phyloP scores from a whole-genome alignment of 192 early-diverging fungal species.

The Coemansia guatemalensis region DNA sequence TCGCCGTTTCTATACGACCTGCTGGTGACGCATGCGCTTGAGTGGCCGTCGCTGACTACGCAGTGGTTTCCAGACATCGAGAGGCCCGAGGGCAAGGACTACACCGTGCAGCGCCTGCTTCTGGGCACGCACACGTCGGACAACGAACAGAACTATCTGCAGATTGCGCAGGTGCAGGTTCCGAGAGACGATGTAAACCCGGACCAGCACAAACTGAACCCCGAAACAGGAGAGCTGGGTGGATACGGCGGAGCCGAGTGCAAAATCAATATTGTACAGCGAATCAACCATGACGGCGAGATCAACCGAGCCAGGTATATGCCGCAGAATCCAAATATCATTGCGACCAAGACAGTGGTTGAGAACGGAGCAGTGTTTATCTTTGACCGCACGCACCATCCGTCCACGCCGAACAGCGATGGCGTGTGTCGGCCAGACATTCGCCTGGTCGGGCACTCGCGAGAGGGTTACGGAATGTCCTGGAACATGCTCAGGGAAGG shows the following conservation, averaged over 20 bases:
- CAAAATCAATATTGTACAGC: slow-evolving; percentile 85
- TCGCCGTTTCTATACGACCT: slow-evolving; percentile 98
- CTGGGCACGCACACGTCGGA: slow-evolving; percentile 97
- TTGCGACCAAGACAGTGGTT: slow-evolving; percentile 88
- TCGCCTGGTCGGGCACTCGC: slow-evolving; percentile 80
- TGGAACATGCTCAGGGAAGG: slow-evolving; percentile 86
- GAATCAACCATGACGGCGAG: slow-evolving; percentile 96
- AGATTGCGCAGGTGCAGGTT: slow-evolving; percentile 89
- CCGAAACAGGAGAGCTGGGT: slow-evolving; percentile 75
- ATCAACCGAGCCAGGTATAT: slow-evolving; percentile 98
- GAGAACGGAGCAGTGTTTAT: slow-evolving; percentile 88
- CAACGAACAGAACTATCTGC: slow-evolving; percentile 95
- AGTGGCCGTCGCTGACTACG: slow-evolving; percentile 96
- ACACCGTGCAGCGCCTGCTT: slow-evolving; percentile 84
- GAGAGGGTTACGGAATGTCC: slow-evolving; percentile 94
- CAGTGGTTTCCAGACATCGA: slow-evolving; percentile 98
- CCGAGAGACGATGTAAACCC: slow-evolving; percentile 64
- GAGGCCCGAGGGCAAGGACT: slow-evolving; percentile 87
- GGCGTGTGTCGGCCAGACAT: slow-evolving; percentile 86
- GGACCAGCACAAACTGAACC: slow-evolving; percentile 68
- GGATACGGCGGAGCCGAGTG: slow-evolving; percentile 80
- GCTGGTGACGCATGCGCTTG: slow-evolving; percentile 96
- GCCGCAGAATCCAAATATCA: slow-evolving; percentile 92
- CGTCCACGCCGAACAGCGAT: slow-evolving; percentile 71
- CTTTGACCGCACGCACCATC: slow-evolving; percentile 92